Conservation (phyloP, 345 rosid genomes). For the Limnanthes douglasii region DNA sequence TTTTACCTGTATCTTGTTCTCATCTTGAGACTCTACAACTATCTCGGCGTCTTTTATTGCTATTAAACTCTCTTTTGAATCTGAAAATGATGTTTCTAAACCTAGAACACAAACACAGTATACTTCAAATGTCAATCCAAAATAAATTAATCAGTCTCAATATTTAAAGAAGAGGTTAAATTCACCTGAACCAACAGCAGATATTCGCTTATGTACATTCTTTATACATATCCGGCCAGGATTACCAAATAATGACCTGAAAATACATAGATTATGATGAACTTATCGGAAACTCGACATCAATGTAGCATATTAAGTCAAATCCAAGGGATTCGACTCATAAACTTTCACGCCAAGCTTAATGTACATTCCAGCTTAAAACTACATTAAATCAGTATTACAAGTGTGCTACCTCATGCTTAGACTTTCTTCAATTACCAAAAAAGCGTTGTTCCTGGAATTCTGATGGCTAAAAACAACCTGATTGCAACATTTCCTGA, state of each 20-base stretch:
- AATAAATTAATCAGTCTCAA: background rate
- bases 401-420: background rate
- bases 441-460: background rate
- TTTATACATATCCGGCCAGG: background rate
- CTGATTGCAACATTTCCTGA: background rate
- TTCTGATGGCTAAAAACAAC: background rate
- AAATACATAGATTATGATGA: background rate
- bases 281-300: background rate
- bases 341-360: no score
- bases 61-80: constrained; percentile 20
- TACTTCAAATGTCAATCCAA: background rate
- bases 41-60: constrained; percentile 30
- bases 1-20: constrained; percentile 35
- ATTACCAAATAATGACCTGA: constrained; percentile 9
- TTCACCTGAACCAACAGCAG: constrained; percentile 35
- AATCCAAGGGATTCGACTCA: no score
- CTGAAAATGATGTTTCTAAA: constrained; percentile 34
- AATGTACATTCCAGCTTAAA: no score
- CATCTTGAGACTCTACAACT: constrained; percentile 27
- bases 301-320: background rate
- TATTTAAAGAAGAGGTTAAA: background rate
- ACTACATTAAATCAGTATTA: no score
- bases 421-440: background rate
- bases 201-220: constrained; percentile 14
- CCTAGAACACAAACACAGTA: constrained; percentile 12